A percentile compares a stretch with the other conserved stretches of the same genome.
These are phyloP conservation scores for Verticillium nonalfalfae DNA, from an alignment of 2,329 filamentous ascomycete genomes.

Conservation along the genomic window DNA sequence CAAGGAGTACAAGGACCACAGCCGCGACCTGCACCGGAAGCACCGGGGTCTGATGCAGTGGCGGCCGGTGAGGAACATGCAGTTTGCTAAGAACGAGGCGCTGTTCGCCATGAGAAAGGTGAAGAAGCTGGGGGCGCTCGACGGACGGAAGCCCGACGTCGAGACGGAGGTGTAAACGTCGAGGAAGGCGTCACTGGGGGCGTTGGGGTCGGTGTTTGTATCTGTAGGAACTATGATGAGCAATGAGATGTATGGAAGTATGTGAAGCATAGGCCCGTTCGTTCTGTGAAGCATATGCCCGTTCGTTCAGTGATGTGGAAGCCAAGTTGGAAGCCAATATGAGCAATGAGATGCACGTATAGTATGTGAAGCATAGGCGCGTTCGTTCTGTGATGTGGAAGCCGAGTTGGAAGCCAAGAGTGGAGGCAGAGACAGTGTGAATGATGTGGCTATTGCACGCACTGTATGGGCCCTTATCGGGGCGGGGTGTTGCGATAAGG, in stretches of 20 bases:
- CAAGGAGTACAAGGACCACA: slow-evolving; percentile 60
- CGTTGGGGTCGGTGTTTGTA: no score
- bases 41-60: slow-evolving; percentile 93
- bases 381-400: no score
- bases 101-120: slow-evolving; percentile 71
- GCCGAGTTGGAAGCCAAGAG: no score
- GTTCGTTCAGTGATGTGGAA: no score
- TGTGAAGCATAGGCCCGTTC: no score
- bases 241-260: no score
- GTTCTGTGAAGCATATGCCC: no score
- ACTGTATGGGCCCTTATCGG: slow-evolving; percentile 7
- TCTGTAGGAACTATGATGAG: neutral
- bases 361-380: no score
- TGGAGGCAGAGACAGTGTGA: neutral
- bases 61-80: slow-evolving; percentile 78
- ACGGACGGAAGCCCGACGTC: slow-evolving; percentile 78
- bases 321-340: no score
- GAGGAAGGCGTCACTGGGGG: no score
- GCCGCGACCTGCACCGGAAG: slow-evolving; percentile 73
- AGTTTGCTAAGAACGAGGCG: slow-evolving; percentile 84
- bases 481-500: slow-evolving; percentile 12
- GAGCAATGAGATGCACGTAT: no score
- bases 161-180: slow-evolving; percentile 61
- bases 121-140: slow-evolving; percentile 69
- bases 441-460: rapidly evolving